These are phyloP conservation scores for Trichophyton rubrum DNA, from an alignment of 2,329 filamentous ascomycete genomes.

Conservation along the genomic window DNA sequence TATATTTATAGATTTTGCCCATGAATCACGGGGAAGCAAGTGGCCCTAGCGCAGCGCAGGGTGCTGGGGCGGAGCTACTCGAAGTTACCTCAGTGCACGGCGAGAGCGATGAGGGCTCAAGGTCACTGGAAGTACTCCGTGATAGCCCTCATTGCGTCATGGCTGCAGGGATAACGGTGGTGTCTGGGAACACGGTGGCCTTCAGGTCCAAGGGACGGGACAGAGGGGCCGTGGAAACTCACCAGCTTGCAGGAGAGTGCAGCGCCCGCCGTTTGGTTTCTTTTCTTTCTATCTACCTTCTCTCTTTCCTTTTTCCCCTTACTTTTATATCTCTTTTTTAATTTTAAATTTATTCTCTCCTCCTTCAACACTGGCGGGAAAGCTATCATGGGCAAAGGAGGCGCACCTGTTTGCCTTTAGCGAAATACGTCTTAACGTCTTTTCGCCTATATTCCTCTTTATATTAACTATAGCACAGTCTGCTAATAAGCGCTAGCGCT, in stretches of 20 bases:
- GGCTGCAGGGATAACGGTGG: background rate
- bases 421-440: too few relatives aligned
- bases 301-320: too few relatives aligned
- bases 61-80: background rate
- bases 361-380: too few relatives aligned
- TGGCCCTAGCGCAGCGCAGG: background rate
- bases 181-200: slow-evolving; percentile 2
- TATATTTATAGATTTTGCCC: background rate
- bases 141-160: background rate
- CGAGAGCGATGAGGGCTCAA: background rate
- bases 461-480: too few relatives aligned
- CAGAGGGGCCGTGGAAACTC: background rate
- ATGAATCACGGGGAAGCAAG: background rate
- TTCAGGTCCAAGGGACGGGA: slow-evolving; percentile 1
- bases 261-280: background rate
- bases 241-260: background rate
- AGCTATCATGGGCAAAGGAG: too few relatives aligned
- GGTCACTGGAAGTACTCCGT: slow-evolving; percentile 1
- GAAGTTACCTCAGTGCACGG: background rate
- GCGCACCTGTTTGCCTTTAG: too few relatives aligned
- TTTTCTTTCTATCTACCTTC: too few relatives aligned
- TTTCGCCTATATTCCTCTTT: too few relatives aligned
- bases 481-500: too few relatives aligned
- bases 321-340: too few relatives aligned
- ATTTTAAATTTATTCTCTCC: too few relatives aligned